Base-by-base conservation (phyloP, 2,329 filamentous ascomycete species). In the Neonectria neomacrospora region DNA sequence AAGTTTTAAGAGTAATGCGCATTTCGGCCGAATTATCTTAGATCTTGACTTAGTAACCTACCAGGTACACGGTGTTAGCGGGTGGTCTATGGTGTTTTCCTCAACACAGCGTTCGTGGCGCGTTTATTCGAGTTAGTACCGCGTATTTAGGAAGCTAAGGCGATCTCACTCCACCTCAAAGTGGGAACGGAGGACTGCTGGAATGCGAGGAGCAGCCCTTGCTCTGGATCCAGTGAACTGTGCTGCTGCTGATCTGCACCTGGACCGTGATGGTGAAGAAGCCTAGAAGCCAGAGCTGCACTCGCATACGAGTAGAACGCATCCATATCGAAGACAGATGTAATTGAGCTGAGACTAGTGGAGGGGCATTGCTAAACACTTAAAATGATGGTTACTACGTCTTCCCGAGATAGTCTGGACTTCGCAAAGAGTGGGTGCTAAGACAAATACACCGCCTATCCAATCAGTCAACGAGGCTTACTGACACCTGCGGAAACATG, bases 311-410 rank as follows among this genome's bases (percentile, higher is more conserved):
- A n/a, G 6, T 18, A 10, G 18, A 39, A 41, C n/a, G 8, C 41
- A 53, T 47, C 28, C 22, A 42, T 12, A 30, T 39, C 22, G 2
- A 30, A 6, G 16, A 18, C 28, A n/a, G 5, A 14, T 10, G 41
- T 47, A 45, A 58, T 37, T 37, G 34, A 37, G 20, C 48, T 45
- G 41, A 39, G 54, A 32, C 44, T 18, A 39, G 42, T 30, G 54
- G 44, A n/a, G n/a, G 54, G 54, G 30, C 16, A 23, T 12, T 48
- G 54, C n/a, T 18, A 39, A 28, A 28, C 22, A 30, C 14, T 53
- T 6, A 23, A 53, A 56, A 39, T 45, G 20, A 28, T 10, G 26
- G 26, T 41, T 22, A 39, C 47, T 9, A n/a, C n/a, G 41, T n/a
- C 47, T 34, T 10, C 45, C 47, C 26, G 18, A 50, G 37, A 41